Evolutionary conservation across 108 stramenopile species (phyloP), one percentile per base, ranked within the genome.

Genomic region (Pseudonitzschia multiseries): DNA sequence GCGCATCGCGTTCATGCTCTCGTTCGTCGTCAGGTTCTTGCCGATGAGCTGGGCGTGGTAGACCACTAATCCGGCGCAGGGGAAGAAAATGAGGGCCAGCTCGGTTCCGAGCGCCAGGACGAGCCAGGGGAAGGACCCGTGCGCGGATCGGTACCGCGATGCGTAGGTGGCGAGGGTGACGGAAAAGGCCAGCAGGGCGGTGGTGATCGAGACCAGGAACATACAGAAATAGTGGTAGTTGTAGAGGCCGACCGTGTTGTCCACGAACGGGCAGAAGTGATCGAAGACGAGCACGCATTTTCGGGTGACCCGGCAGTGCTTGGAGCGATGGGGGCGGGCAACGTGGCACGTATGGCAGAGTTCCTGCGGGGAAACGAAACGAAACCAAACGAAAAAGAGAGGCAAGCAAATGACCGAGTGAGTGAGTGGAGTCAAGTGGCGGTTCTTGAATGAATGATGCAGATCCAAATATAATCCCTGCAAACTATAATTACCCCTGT

Each of bases 221-320:
- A 86, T 57, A 53, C 86, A 96, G 76, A 99, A 99, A 65, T 86
- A 96, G 29, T 82, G 80, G 83, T 99, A 99, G 74, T 99, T 99
- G 84, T 93, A 88, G 17, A 93, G 80, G 41, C 98, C 99, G 21
- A 99, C 83, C 31, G 94, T 96, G 43, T 90, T 93, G 70, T 95
- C 95, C 24, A 99, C 93, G 73, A 97, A 99, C 21, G 98, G 96
- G 76, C 99, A 99, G 83, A 97, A 96, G 81, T 99, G 99, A 81
- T 99, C 99, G 83, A 99, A 99, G 51, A 91, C 40, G 26, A 94
- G 78, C 24, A 99, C 93, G 74, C 99, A 99, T 65, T 89, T 78
- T 33, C 92, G 69, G 24, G 83, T 79, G 50, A 89, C 90, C 21
- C 95, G 84, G 76, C 96, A 96, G 81, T 99, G 98, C 74, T 98